Conservation (phyloP, 495 filamentous ascomycete species). For the Talaromyces stipitatus region DNA sequence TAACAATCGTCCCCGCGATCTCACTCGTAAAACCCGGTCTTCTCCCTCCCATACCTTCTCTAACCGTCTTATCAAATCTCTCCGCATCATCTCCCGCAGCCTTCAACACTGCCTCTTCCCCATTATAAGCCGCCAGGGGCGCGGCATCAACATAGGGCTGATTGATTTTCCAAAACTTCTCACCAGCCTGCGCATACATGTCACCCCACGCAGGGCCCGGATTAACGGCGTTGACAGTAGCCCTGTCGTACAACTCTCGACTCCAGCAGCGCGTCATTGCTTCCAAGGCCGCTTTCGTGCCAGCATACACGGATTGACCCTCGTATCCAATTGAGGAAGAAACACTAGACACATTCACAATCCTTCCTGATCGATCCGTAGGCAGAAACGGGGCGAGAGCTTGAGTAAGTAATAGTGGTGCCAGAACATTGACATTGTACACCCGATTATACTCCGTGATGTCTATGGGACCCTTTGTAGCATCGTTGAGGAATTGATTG, state of each 20-base stretch:
- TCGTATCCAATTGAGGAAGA: conserved; percentile 52
- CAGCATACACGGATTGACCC: conserved; percentile 61
- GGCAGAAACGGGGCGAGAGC: conserved; percentile 57
- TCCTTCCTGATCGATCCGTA: conserved; percentile 56
- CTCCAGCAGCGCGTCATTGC: conserved; percentile 75
- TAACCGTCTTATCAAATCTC: conserved; percentile 44
- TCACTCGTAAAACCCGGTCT: conserved; percentile 56
- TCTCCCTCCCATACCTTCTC: conserved; percentile 50
- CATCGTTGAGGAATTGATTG: conserved; percentile 43
- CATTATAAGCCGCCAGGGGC: conserved; percentile 34
- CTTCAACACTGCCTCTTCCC: conserved; percentile 11
- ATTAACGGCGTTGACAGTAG: conserved; percentile 73
- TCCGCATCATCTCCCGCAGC: conserved; percentile 43
- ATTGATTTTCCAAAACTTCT: conserved; percentile 31
- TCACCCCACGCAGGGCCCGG: conserved; percentile 69
- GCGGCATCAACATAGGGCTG: conserved; percentile 47
- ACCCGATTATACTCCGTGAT: conserved; percentile 51
- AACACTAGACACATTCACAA: conserved; percentile 63
- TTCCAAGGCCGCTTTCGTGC: conserved; percentile 71
- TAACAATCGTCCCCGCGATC: conserved; percentile 67
- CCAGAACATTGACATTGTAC: conserved; percentile 69
- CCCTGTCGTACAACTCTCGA: conserved; percentile 58
- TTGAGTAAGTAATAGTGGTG: conserved; percentile 60
- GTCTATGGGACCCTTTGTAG: conserved; percentile 28
- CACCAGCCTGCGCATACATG: conserved; percentile 41